These are phyloP conservation scores for Metarhizium album DNA, from an alignment of 2,329 filamentous ascomycete genomes.

Conservation along the genomic window DNA sequence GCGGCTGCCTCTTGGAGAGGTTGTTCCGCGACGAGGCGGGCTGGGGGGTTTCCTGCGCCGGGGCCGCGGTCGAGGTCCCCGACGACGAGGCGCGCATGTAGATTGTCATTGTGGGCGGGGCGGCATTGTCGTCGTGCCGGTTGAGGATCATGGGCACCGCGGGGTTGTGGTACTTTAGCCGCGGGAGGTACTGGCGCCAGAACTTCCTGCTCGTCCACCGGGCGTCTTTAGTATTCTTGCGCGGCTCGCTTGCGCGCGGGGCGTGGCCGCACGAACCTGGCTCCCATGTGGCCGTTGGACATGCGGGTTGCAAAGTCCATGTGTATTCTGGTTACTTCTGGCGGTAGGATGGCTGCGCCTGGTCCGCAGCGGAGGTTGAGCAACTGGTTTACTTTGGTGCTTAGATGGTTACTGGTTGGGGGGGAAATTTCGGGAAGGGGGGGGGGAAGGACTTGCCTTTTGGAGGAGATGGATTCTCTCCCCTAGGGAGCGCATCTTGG, in stretches of 20 bases:
- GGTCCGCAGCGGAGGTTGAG: conserved; percentile 68
- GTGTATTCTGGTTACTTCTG: conserved; percentile 64
- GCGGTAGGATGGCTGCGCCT: conserved; percentile 71
- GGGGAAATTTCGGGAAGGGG: no score
- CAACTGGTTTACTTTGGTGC: conserved; percentile 40
- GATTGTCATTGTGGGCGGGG: conserved; percentile 52
- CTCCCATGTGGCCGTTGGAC: conserved; percentile 59
- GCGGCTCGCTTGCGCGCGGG: not conserved
- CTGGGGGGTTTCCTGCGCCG: conserved; percentile 24
- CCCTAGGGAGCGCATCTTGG: conserved; percentile 36
- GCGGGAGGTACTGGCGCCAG: conserved; percentile 71
- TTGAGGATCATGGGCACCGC: conserved; percentile 71
- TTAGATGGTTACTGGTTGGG: conserved; percentile 5
- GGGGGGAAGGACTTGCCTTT: conserved; percentile 42
- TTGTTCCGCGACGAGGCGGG: conserved; percentile 36
- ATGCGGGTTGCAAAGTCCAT: conserved; percentile 57
- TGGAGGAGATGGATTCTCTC: conserved; percentile 66
- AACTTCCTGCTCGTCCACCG: conserved; percentile 55
- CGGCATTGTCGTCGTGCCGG: conserved; percentile 47
- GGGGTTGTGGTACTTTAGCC: conserved; percentile 92
- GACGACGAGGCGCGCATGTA: conserved; percentile 41
- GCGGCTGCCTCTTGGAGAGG: conserved; percentile 36
- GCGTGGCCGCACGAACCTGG: conserved; percentile 58
- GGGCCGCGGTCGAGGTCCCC: conserved; percentile 12
- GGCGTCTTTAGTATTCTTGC: not conserved